These are phyloP conservation scores for Mytilinidion resinicola DNA, from an alignment of 495 filamentous ascomycete species.

Conservation along the genomic window DNA sequence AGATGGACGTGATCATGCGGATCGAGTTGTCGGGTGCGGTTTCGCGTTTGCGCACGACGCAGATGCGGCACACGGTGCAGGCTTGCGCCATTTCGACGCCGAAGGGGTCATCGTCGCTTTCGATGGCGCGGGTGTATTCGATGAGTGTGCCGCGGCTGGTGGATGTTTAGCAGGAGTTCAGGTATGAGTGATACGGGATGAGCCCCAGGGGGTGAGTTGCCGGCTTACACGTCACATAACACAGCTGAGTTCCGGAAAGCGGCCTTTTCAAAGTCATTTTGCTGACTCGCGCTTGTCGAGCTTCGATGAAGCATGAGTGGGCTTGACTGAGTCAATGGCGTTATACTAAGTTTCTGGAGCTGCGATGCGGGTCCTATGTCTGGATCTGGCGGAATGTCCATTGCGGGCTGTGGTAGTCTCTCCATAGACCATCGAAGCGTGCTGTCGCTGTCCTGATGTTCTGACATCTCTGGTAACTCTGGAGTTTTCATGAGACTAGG, in stretches of 20 bases:
- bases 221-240: slow-evolving; percentile 35
- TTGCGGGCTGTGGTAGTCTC: slow-evolving; percentile 21
- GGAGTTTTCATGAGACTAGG: slow-evolving; percentile 2
- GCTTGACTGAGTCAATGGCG: slow-evolving; percentile 1
- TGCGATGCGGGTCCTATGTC: slow-evolving; percentile 1
- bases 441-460: background rate
- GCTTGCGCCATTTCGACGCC: slow-evolving; percentile 31
- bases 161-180: background rate
- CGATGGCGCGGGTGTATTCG: slow-evolving; percentile 32
- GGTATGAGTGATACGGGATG: background rate
- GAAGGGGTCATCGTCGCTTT: slow-evolving; percentile 27
- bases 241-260: slow-evolving; percentile 37
- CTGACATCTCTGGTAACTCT: background rate
- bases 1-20: slow-evolving; percentile 34
- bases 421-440: no score
- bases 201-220: background rate
- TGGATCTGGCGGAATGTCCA: slow-evolving; percentile 9
- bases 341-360: slow-evolving; percentile 5
- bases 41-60: slow-evolving; percentile 35
- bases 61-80: slow-evolving; percentile 24
- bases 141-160: slow-evolving; percentile 24
- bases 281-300: slow-evolving; percentile 23
- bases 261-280: slow-evolving; percentile 30
- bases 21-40: slow-evolving; percentile 19
- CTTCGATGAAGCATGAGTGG: slow-evolving; percentile 15